Evolutionary conservation across 805 yeast species (phyloP).

Genomic region (Scheffersomyces stipitis): DNA sequence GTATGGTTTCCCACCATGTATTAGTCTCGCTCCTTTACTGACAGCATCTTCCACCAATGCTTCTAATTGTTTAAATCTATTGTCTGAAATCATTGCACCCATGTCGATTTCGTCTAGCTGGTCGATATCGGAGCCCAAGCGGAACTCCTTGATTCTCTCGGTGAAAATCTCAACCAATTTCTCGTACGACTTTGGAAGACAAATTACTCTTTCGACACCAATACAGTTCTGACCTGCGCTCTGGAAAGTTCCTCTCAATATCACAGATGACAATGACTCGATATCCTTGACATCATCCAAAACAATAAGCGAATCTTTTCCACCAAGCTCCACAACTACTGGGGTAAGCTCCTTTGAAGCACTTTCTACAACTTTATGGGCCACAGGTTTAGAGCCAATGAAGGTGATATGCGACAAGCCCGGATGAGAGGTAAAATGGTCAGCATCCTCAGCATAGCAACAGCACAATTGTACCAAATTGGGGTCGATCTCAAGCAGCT

Average conservation of each 20-base stretch:
- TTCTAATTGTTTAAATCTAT: constrained; percentile 69
- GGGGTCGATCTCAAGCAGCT: constrained; percentile 73
- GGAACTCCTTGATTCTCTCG: constrained; percentile 56
- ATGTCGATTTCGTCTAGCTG: constrained; percentile 87
- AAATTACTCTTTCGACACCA: constrained; percentile 93
- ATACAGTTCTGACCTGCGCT: constrained; percentile 98
- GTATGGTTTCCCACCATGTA: constrained; percentile 79
- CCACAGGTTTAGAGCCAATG: constrained; percentile 94
- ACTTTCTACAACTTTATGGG: constrained; percentile 78
- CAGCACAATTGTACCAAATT: constrained; percentile 84
- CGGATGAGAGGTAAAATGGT: constrained; percentile 79
- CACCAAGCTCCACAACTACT: constrained; percentile 94
- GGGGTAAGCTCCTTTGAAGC: constrained; percentile 91
- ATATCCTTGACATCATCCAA: constrained; percentile 72
- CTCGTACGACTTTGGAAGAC: constrained; percentile 69
- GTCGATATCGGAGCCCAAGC: constrained; percentile 91
- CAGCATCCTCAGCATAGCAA: constrained; percentile 89
- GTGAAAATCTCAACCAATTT: constrained; percentile 55
- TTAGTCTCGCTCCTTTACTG: constrained; percentile 70
- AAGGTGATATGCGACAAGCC: constrained; percentile 87
- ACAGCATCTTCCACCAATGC: constrained; percentile 72
- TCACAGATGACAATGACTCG: constrained; percentile 60
- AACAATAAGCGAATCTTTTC: constrained; percentile 89
- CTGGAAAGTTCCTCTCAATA: constrained; percentile 95
- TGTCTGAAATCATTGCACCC: constrained; percentile 91